phyloP scores from a whole-genome alignment of 2,329 filamentous ascomycete species.

The Lachnellula hyalina region DNA sequence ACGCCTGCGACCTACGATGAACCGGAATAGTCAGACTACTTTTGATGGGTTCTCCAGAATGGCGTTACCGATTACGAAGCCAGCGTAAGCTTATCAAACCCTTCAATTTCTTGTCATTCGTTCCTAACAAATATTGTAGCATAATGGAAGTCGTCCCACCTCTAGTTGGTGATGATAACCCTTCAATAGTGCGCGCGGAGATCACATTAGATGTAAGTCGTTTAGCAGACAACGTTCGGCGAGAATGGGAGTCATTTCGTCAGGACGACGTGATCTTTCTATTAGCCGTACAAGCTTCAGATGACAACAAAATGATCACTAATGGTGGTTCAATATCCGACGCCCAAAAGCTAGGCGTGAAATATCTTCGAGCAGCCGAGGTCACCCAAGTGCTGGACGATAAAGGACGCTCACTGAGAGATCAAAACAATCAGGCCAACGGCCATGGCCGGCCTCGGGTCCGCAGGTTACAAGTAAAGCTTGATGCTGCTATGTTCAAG shows the following conservation, averaged over 20 bases:
- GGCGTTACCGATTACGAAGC: slow-evolving; percentile 81
- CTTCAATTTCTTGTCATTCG: slow-evolving; percentile 12
- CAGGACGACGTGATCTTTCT: slow-evolving; percentile 89
- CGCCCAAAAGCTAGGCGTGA: slow-evolving; percentile 60
- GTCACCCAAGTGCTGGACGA: slow-evolving; percentile 84
- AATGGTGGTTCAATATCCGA: slow-evolving; percentile 50
- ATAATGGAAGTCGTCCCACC: slow-evolving; percentile 82
- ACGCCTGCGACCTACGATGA: slow-evolving; percentile 66
- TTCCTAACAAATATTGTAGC: slow-evolving; percentile 29
- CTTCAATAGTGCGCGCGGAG: slow-evolving; percentile 82
- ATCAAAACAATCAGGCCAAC: slow-evolving; percentile 56
- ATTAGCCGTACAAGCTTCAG: slow-evolving; percentile 63
- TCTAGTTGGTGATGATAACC: slow-evolving; percentile 74
- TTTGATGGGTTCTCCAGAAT: slow-evolving; percentile 88
- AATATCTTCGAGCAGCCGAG: slow-evolving; percentile 73
- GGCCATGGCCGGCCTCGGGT: slow-evolving; percentile 55
- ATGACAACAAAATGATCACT: slow-evolving; percentile 41
- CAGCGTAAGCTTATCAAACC: slow-evolving; percentile 43
- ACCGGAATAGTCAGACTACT: slow-evolving; percentile 57
- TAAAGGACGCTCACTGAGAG: slow-evolving; percentile 67
- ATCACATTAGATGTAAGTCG: slow-evolving; percentile 77
- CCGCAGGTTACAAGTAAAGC: slow-evolving; percentile 69
- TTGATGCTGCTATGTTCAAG: slow-evolving; percentile 75
- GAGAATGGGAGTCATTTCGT: slow-evolving; percentile 85
- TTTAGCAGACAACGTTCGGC: slow-evolving; percentile 67